These are phyloP conservation scores for Cercospora sp. DNA, from an alignment of 2,329 filamentous ascomycete genomes.

Conservation along the genomic window DNA sequence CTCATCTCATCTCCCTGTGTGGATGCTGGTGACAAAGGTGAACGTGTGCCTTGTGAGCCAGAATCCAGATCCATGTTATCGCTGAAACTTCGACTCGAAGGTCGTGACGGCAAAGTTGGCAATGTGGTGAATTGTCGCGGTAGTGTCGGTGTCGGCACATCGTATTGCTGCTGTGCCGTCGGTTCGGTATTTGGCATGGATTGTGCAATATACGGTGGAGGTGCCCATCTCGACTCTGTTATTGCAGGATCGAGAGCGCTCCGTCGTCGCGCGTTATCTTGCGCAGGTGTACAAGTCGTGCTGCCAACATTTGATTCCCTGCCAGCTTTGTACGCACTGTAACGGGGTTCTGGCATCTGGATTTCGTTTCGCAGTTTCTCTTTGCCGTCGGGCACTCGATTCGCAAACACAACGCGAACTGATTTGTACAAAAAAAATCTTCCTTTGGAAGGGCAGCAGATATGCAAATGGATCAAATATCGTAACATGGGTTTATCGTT, in stretches of 20 bases:
- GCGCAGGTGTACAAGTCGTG: slow-evolving; percentile 16
- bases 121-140: slow-evolving; percentile 32
- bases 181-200: slow-evolving; percentile 28
- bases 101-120: slow-evolving; percentile 35
- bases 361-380: slow-evolving; percentile 89
- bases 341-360: slow-evolving; percentile 83
- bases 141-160: slow-evolving; percentile 29
- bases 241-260: slow-evolving; percentile 22
- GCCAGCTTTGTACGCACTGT: slow-evolving; percentile 75
- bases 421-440: slow-evolving; percentile 89
- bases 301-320: slow-evolving; percentile 43
- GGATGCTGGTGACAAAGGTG: slow-evolving; percentile 20
- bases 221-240: slow-evolving; percentile 9
- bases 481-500: slow-evolving; percentile 73
- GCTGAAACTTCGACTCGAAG: slow-evolving; percentile 33
- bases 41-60: slow-evolving; percentile 27
- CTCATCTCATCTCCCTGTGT: slow-evolving; percentile 19
- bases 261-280: slow-evolving; percentile 21
- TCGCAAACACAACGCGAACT: slow-evolving; percentile 93
- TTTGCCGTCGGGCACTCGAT: slow-evolving; percentile 91
- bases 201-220: slow-evolving; percentile 26
- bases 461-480: slow-evolving; percentile 89
- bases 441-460: slow-evolving; percentile 81
- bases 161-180: slow-evolving; percentile 32
- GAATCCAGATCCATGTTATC: slow-evolving; percentile 33